phyloP scores from a whole-genome alignment of 179 eudicot genomes.

The Beta macrorhiza region DNA sequence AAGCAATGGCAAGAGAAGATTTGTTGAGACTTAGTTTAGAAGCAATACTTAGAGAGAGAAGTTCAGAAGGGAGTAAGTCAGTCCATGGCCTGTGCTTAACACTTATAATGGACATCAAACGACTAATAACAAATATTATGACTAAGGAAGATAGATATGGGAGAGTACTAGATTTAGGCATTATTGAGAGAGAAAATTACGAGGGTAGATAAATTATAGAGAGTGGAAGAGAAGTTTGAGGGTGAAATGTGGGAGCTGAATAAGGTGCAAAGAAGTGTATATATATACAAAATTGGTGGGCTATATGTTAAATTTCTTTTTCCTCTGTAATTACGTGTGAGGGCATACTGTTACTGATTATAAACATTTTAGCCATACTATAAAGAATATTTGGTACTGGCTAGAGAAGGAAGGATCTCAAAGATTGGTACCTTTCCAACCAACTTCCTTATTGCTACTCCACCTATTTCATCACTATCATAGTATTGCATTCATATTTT shows the following conservation, averaged over 20 bases:
- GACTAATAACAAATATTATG: slow-evolving; percentile 22
- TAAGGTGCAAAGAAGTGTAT: too few species aligned
- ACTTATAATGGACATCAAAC: slow-evolving; percentile 23
- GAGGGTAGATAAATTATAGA: neutral
- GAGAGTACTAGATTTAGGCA: slow-evolving; percentile 16
- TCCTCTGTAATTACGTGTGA: too few species aligned
- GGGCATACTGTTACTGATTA: too few species aligned
- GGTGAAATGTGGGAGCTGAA: neutral
- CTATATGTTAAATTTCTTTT: too few species aligned
- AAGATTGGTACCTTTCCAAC: too few species aligned
- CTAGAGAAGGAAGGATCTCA: too few species aligned
- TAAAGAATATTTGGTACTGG: too few species aligned
- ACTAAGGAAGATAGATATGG: slow-evolving; percentile 3
- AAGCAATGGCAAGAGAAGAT: slow-evolving; percentile 24
- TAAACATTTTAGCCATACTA: too few species aligned
- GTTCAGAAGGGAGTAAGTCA: slow-evolving; percentile 18
- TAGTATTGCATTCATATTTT: too few species aligned
- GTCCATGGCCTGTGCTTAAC: slow-evolving; percentile 25
- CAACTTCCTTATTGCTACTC: too few species aligned
- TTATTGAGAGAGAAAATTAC: neutral
- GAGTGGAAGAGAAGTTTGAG: neutral
- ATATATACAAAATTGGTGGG: neutral
- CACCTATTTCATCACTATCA: too few species aligned
- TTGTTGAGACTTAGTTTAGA: slow-evolving; percentile 18
- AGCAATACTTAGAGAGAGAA: neutral